Evolutionary conservation across 805 yeast species (phyloP).

Genomic region (Ogataea thermomethanolica): DNA sequence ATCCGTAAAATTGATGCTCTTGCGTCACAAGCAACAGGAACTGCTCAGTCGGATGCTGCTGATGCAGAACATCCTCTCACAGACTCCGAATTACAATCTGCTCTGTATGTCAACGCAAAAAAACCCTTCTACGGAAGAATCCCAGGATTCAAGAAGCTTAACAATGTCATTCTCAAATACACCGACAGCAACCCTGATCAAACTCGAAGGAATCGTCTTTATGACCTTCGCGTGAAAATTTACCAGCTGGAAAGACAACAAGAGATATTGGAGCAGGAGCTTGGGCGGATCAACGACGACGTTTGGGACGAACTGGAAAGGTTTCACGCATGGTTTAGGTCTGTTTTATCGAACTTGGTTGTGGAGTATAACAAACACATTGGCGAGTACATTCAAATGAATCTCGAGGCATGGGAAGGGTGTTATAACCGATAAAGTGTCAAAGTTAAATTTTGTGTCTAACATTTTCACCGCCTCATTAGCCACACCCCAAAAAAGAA

Average conservation of each 20-base stretch:
- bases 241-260: constrained; percentile 33
- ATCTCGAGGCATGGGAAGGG: constrained; percentile 29
- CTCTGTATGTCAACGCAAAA: constrained; percentile 28
- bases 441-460: not conserved
- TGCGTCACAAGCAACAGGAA: constrained; percentile 25
- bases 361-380: constrained; percentile 23
- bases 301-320: constrained; percentile 25
- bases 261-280: constrained; percentile 26
- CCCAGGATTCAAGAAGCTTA: constrained; percentile 35
- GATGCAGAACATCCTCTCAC: constrained; percentile 29
- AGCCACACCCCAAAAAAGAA: constrained; percentile 4
- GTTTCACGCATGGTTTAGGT: constrained; percentile 34
- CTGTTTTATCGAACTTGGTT: constrained; percentile 21
- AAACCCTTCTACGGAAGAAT: constrained; percentile 31
- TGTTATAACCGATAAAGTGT: constrained; percentile 14
- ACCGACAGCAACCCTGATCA: constrained; percentile 35
- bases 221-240: constrained; percentile 29
- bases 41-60: constrained; percentile 6
- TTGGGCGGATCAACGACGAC: constrained; percentile 22
- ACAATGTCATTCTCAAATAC: constrained; percentile 32
- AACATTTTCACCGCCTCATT: constrained; percentile 8
- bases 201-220: constrained; percentile 31
- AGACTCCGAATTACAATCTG: constrained; percentile 32
- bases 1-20: constrained; percentile 31
- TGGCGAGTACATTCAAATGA: constrained; percentile 22